Evolutionary conservation across 1,284 basidiomycete genomes (phyloP).

Genomic region (Tilletia walkeri): DNA sequence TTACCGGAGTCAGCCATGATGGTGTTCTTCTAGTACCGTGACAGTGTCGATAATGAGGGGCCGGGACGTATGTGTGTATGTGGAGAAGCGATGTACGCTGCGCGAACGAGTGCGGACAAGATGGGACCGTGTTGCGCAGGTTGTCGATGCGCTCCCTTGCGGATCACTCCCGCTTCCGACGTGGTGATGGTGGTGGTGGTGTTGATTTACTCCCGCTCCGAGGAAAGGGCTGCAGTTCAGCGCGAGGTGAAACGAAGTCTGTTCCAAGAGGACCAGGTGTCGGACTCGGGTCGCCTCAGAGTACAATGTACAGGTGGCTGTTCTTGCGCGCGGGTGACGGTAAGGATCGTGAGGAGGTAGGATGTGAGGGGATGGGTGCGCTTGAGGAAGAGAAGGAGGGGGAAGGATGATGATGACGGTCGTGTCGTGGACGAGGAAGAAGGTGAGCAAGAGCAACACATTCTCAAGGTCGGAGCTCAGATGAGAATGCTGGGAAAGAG

Average conservation of each 20-base stretch:
- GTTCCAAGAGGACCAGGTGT: not conserved
- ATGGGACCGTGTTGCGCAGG: too few species aligned
- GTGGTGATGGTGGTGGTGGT: too few species aligned
- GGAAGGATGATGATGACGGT: not conserved
- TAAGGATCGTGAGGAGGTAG: too few species aligned
- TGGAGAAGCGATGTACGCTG: not conserved
- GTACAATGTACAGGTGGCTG: too few species aligned
- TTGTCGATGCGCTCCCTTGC: too few species aligned
- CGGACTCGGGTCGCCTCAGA: too few species aligned
- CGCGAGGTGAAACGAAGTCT: not conserved
- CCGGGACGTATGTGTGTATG: not conserved
- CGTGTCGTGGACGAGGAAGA: not conserved
- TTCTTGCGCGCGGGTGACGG: too few species aligned
- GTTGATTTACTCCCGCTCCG: not conserved
- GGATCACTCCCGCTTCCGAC: too few species aligned
- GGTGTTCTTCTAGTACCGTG: not conserved
- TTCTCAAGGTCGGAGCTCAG: too few species aligned
- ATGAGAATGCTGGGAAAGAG: too few species aligned
- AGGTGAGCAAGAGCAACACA: too few species aligned
- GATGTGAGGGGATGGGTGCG: not conserved
- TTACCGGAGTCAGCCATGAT: slow-evolving; percentile 51
- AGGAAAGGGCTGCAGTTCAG: not conserved
- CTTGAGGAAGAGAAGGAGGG: not conserved
- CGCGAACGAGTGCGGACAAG: not conserved
- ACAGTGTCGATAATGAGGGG: too few species aligned